Base-by-base conservation (phyloP, 1,284 basidiomycete species). In the Ceratobasidium sp. region DNA sequence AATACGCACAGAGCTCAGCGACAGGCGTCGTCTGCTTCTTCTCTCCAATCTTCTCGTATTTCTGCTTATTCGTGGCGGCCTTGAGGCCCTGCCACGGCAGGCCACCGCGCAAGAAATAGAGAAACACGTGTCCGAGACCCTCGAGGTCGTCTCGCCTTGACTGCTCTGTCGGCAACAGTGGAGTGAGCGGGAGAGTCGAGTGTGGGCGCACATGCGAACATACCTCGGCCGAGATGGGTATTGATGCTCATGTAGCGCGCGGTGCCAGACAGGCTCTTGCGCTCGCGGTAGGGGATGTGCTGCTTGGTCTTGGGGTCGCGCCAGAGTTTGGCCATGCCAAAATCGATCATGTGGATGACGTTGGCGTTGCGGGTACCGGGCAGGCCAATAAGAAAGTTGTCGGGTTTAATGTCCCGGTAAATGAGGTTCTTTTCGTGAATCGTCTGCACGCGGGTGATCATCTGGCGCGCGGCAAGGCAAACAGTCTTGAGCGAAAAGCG, bases 241-340 rank as follows among this genome's bases (percentile, higher is more conserved):
- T 99, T 99, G 89, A 99, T 99, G 60, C 96, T 97, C 88, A 98
- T 99, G 88, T 99, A 99, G 76, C 97, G 94, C 66, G 97, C 97
- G 30, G 97, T 99, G 66, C 97, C 98, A 20, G 96, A 98, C 77
- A 99, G 87, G 81, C 96, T 98, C 89, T 99, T 99, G 87, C 97
- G 96, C 87, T 99, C 97, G 81, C 97, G 91, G 88, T 99, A 99
- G 38, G 97, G 97, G 80, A 99, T 99, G 86, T 99, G 97, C 68
- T 95, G 90, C 85, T 97, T 97, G 4, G 96, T 97, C 88, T 97
- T 98, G 23, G 97, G 97, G 86, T 99, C 97, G 77, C 97, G 93
- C 87, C 98, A 99, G 86, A 98, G 96, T 86, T 99, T 99, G 71
- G 97, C 97, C 89, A 99, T 95, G 82, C 97, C 97, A 83, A 99